phyloP scores from a whole-genome alignment of 768 basidiomycete species.

The Mycena vitilis region DNA sequence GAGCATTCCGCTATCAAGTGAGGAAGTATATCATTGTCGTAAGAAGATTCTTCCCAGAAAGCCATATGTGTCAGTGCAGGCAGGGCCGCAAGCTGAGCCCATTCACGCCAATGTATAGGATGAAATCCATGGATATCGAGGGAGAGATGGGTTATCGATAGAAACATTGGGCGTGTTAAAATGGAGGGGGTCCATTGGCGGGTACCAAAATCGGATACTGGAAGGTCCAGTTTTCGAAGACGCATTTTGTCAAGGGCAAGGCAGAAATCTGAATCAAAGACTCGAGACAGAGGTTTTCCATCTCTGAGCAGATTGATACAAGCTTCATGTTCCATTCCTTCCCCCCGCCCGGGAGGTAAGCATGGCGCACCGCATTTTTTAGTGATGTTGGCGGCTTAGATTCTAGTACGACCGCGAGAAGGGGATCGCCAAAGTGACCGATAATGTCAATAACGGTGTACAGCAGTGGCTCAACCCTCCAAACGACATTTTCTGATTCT shows the following conservation, averaged over 20 bases:
- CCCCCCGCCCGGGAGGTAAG: no score
- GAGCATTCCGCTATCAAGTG: neutral
- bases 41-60: neutral
- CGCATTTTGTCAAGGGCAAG: slow-evolving; percentile 2
- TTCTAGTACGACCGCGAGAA: neutral
- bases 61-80: slow-evolving; percentile 15
- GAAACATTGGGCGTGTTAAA: slow-evolving; percentile 3
- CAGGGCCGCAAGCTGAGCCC: slow-evolving; percentile 11
- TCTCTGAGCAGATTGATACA: neutral
- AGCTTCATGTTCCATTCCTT: neutral
- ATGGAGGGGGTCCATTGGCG: neutral
- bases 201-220: neutral
- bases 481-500: no score
- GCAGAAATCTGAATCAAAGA: neutral
- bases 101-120: neutral
- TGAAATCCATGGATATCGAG: neutral
- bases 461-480: slow-evolving; percentile 20
- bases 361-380: no score
- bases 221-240: neutral
- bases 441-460: neutral
- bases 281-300: neutral
- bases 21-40: neutral
- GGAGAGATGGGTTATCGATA: neutral
- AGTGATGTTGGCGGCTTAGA: neutral
- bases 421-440: neutral